Evolutionary conservation across 495 filamentous ascomycete genomes (phyloP), one percentile per base, ranked within the genome.

Genomic region (Jackrogersella multiformis): DNA sequence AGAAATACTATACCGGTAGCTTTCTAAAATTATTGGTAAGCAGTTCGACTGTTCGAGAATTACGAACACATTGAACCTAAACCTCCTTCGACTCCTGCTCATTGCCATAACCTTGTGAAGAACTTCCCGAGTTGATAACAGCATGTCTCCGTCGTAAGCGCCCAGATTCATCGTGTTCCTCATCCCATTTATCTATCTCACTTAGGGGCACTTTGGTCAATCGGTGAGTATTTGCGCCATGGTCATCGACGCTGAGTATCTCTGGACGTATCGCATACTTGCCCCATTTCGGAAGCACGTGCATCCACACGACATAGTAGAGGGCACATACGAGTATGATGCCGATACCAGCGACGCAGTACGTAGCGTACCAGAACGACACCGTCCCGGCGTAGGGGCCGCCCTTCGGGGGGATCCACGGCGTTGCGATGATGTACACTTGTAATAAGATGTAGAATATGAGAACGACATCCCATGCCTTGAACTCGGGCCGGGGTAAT

Each of bases 351-450:
- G 80, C 78, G 2, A 84, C 86, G 18, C 79, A 76, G 58, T 89
- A 89, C 5, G 87, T 89, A 3, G 79, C 87, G 60, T 90, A 90
- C 86, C 87, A 90, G 66, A 90, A 90, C 48, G 82, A 87, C 1
- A 90, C 86, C 57, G 86, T 81, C 0, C 87, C 87, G 0, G 82
- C 85, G 38, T 77, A 79, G 0, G 80, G 78, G 0, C 88, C 88
- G 2, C 73, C 78, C 1, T 77, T 78, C 0, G 88, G 88, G 23
- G 88, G 87, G 58, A 87, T 89, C 89, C 88, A 90, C 4, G 88
- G 88, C 71, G 86, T 86, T 8, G 86, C 77, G 18, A 90, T 71
- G 52, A 87, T 75, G 63, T 87, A 90, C 0, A 85, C 28, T 30
- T 86, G 82, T 0, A 85, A 74, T 0, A 86, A 42, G 32, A 89